Percentiles rank a stretch among this genome's conserved stretches.
These are phyloP conservation scores for Cronartium quercuum DNA, from an alignment of 1,284 basidiomycete genomes.

Conservation along the genomic window DNA sequence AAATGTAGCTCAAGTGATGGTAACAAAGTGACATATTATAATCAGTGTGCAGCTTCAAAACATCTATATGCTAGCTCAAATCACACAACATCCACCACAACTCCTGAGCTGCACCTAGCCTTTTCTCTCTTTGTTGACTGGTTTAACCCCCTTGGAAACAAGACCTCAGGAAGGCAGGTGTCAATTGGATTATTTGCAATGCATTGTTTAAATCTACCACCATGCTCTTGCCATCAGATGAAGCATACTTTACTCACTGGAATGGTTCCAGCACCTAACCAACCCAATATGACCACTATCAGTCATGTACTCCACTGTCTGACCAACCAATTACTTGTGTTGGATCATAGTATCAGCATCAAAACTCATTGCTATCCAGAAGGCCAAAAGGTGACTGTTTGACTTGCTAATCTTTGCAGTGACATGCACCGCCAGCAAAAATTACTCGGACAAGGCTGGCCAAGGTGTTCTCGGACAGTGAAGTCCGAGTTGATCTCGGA, in stretches of 20 bases:
- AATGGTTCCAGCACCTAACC: not conserved
- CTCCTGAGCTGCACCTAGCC: not conserved
- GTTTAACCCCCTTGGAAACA: constrained; percentile 13
- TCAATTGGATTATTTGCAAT: not conserved
- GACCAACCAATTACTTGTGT: not conserved
- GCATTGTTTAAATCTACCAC: not conserved
- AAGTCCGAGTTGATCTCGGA: no score
- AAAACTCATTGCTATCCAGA: not conserved
- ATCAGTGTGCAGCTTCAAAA: not conserved
- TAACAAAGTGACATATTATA: not conserved
- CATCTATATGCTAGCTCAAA: not conserved
- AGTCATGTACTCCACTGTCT: not conserved
- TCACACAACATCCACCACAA: not conserved
- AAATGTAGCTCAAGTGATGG: not conserved
- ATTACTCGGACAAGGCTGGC: no score
- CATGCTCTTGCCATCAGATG: not conserved
- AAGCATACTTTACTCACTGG: not conserved
- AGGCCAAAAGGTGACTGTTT: not conserved
- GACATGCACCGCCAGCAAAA: no score
- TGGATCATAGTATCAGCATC: constrained; percentile 4
- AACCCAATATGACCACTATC: not conserved
- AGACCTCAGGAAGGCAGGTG: not conserved
- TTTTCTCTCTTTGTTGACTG: constrained; percentile 6
- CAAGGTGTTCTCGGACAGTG: no score
- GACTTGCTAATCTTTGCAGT: not conserved